Evolutionary conservation across 305 asterid genomes (phyloP).

Genomic region (Caryopteris hybrid): DNA sequence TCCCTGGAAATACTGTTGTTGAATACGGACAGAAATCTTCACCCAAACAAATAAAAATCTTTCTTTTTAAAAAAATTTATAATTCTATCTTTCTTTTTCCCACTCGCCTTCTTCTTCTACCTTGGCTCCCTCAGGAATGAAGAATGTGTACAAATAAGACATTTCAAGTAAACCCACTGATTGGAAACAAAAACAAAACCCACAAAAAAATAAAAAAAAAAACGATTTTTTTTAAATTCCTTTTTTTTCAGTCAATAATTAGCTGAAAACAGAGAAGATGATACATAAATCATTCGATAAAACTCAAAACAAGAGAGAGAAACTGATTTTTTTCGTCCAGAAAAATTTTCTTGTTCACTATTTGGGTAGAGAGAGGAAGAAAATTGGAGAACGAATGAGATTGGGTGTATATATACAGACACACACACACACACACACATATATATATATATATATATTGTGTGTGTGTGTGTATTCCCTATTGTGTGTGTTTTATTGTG

Average conservation of each 20-base stretch:
- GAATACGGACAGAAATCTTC: background rate
- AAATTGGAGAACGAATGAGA: background rate
- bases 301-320: background rate
- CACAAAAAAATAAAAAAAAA: background rate
- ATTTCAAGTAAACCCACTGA: too few relatives aligned
- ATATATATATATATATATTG: background rate
- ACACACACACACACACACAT: background rate
- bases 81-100: slow-evolving; percentile 37
- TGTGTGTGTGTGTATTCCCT: too few relatives aligned
- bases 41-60: background rate
- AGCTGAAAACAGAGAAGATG: background rate
- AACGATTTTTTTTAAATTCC: background rate
- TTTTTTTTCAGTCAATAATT: background rate
- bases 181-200: too few relatives aligned
- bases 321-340: background rate
- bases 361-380: background rate
- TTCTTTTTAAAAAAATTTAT: background rate
- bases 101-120: slow-evolving; percentile 35
- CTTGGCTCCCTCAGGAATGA: slow-evolving; percentile 24
- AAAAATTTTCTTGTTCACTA: background rate
- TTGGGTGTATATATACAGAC: too few relatives aligned
- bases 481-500: background rate
- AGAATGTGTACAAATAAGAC: slow-evolving; percentile 27
- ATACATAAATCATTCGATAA: background rate
- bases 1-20: slow-evolving; percentile 20